These are phyloP conservation scores for Stentor roeselii DNA, from an alignment of 73 alveolate genomes.

Conservation along the genomic window DNA sequence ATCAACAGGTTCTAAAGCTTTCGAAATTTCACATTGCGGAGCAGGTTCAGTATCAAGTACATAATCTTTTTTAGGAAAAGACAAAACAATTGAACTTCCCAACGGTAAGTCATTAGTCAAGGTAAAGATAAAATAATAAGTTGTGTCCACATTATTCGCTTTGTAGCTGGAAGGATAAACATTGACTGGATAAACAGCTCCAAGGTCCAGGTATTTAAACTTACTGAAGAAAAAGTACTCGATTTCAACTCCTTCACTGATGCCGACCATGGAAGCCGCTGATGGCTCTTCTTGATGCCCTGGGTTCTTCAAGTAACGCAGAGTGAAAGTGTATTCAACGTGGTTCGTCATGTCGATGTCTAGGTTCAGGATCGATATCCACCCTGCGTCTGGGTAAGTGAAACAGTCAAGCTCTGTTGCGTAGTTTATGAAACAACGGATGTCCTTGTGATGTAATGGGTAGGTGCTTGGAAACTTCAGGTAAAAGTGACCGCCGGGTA, in stretches of 20 bases:
- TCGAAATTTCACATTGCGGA: neutral
- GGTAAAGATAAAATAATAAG: neutral
- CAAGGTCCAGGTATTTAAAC: conserved; percentile 8
- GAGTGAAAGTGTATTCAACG: conserved; percentile 9
- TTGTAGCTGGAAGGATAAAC: neutral
- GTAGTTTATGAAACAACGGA: neutral
- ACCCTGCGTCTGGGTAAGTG: conserved; percentile 14
- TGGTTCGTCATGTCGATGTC: neutral
- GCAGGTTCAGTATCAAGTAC: neutral
- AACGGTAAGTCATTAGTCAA: neutral
- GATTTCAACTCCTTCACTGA: neutral
- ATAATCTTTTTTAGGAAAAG: conserved; percentile 10
- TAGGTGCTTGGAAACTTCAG: conserved; percentile 22
- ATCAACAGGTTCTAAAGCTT: neutral
- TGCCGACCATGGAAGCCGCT: neutral
- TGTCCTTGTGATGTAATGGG: neutral
- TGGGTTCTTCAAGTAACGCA: neutral
- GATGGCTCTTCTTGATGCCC: conserved; percentile 8
- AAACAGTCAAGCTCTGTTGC: neutral
- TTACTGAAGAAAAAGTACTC: neutral
- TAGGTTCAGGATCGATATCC: conserved; percentile 5
- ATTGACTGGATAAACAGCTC: conserved; percentile 17
- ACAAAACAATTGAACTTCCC: conserved; percentile 9
- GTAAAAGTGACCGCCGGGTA: neutral
- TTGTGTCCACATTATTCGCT: neutral